These are phyloP conservation scores for Aspergillus niger DNA, from an alignment of 2,329 filamentous ascomycete genomes.

Conservation along the genomic window DNA sequence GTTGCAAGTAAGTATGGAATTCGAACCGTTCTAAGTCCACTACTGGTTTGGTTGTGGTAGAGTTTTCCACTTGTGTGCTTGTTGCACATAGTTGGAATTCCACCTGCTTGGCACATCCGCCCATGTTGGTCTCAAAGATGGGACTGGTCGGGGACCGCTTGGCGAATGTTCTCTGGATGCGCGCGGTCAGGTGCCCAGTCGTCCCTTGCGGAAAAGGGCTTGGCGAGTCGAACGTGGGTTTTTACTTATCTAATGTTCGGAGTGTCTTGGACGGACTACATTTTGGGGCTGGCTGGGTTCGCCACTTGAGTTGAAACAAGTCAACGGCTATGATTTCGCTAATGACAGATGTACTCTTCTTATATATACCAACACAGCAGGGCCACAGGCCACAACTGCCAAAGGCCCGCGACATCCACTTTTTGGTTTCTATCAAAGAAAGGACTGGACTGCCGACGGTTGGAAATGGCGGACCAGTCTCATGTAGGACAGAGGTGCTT, in stretches of 20 bases:
- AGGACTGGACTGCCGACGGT: background rate
- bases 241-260: no score
- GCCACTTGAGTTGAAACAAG: background rate
- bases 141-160: background rate
- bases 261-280: background rate
- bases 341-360: background rate
- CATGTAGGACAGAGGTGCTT: no score
- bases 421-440: background rate
- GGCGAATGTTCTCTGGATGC: background rate
- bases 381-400: constrained; percentile 1
- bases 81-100: background rate
- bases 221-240: background rate
- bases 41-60: background rate
- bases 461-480: no score
- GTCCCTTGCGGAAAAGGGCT: background rate
- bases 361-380: constrained; percentile 3
- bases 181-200: background rate
- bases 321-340: constrained; percentile 3
- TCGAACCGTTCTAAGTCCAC: background rate
- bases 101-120: background rate
- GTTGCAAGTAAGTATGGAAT: no score
- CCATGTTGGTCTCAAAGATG: background rate
- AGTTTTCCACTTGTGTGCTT: background rate
- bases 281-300: background rate
- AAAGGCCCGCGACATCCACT: background rate